phyloP scores from a whole-genome alignment of 148 eudicot genomes.

The Vaccinium vitisidaea region DNA sequence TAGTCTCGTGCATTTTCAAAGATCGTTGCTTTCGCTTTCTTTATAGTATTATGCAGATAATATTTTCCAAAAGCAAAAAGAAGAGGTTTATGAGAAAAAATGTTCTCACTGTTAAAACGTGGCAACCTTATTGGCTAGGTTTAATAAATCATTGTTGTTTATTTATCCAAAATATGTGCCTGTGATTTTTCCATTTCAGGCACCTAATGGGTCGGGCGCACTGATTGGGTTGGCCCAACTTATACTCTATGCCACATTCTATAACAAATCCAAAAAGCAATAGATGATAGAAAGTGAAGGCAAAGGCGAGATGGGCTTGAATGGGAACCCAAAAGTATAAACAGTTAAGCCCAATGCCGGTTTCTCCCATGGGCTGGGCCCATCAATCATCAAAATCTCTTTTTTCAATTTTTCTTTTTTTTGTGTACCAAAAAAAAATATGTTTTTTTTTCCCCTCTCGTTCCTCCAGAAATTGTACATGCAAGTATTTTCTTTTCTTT shows the following conservation, averaged over 20 bases:
- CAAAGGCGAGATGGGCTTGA: slow-evolving; percentile 41
- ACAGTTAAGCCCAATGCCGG: not conserved
- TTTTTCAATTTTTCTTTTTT: not conserved
- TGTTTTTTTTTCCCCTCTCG: not conserved
- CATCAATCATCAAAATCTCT: not conserved
- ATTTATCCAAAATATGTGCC: too few relatives aligned
- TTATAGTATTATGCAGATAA: too few relatives aligned
- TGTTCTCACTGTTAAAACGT: too few relatives aligned
- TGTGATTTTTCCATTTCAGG: slow-evolving; percentile 29
- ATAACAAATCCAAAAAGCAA: slow-evolving; percentile 55
- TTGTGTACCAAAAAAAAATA: not conserved
- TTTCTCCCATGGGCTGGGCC: not conserved
- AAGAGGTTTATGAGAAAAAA: too few relatives aligned
- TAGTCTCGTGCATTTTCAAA: too few relatives aligned
- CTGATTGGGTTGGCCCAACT: slow-evolving; percentile 57
- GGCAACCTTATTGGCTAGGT: too few relatives aligned
- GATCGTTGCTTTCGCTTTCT: too few relatives aligned
- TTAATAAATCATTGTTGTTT: not conserved
- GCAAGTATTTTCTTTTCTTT: too few relatives aligned
- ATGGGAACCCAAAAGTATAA: slow-evolving; percentile 13
- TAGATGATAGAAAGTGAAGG: slow-evolving; percentile 38
- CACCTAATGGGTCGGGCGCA: slow-evolving; percentile 66
- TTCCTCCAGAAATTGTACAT: too few relatives aligned
- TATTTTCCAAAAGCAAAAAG: too few relatives aligned
- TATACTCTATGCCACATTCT: slow-evolving; percentile 48